Percentiles rank a stretch among this genome's conserved stretches.
phyloP scores from a whole-genome alignment of 495 filamentous ascomycete genomes.

The Evernia prunastri region DNA sequence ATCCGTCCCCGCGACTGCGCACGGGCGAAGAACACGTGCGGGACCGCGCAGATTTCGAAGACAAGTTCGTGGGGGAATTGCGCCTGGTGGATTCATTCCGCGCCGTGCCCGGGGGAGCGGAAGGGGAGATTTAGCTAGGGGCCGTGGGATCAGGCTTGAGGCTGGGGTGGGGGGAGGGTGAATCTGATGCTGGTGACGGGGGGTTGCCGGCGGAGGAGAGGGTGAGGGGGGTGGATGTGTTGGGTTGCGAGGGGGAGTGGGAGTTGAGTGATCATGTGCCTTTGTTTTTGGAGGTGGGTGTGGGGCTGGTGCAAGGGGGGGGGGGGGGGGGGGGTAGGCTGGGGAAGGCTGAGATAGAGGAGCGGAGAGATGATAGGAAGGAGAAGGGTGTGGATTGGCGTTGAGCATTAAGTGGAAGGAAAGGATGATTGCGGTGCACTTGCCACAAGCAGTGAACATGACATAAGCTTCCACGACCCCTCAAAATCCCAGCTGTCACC shows the following conservation, averaged over 20 bases:
- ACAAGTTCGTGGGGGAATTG: constrained; percentile 37
- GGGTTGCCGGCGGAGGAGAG: constrained; percentile 13
- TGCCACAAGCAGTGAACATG: no score
- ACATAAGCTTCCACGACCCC: no score
- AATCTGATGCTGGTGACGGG: constrained; percentile 33
- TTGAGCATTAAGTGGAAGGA: no score
- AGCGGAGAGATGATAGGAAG: neutral
- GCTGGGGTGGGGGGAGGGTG: constrained; percentile 35
- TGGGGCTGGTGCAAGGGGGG: neutral
- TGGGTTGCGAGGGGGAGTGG: constrained; percentile 32
- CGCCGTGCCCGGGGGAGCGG: constrained; percentile 22
- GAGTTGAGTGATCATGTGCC: constrained; percentile 36
- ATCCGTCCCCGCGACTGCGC: constrained; percentile 42
- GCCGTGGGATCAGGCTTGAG: constrained; percentile 31
- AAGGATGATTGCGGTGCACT: no score
- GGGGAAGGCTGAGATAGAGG: neutral
- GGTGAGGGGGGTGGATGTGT: constrained; percentile 30
- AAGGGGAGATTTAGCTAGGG: constrained; percentile 34
- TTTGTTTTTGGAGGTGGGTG: constrained; percentile 23
- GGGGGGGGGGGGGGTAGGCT: neutral
- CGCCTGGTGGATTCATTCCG: constrained; percentile 33
- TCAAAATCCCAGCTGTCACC: no score
- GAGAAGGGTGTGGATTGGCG: neutral
- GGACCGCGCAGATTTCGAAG: constrained; percentile 45
- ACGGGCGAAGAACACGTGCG: constrained; percentile 39